A percentile compares a stretch with the other conserved stretches of the same genome.
These are phyloP conservation scores for Rosa lucieae DNA, from an alignment of 306 rosid species.

Conservation along the genomic window DNA sequence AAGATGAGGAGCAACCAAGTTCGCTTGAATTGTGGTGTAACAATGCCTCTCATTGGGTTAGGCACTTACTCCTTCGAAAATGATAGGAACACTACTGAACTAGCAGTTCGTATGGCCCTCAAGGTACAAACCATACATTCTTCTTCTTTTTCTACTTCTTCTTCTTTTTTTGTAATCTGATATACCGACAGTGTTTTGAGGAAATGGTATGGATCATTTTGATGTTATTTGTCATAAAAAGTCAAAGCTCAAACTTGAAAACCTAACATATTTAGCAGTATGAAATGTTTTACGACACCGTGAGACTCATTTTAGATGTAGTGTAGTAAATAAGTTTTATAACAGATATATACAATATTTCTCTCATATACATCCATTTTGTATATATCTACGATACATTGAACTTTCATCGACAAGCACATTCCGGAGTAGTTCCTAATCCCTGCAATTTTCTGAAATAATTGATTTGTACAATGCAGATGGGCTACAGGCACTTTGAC, in stretches of 20 bases:
- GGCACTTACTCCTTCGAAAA: conserved; percentile 79
- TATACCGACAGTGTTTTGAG: neutral
- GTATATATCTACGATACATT: neutral
- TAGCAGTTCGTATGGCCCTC: conserved; percentile 73
- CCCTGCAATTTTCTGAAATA: neutral
- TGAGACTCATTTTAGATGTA: neutral
- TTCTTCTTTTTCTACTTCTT: neutral
- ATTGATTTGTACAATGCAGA: conserved; percentile 36
- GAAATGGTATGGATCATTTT: too few species aligned
- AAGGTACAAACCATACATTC: conserved; percentile 42
- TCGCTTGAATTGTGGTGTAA: conserved; percentile 65
- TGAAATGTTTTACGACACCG: neutral
- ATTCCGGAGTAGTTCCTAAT: neutral
- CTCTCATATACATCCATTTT: neutral
- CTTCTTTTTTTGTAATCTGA: neutral
- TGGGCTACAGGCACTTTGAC: conserved; percentile 92
- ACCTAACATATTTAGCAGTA: neutral
- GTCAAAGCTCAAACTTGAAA: too few species aligned
- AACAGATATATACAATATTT: neutral
- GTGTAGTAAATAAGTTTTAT: neutral
- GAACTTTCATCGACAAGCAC: neutral
- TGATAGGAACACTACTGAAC: conserved; percentile 53
- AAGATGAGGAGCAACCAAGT: conserved; percentile 57
- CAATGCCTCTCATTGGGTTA: conserved; percentile 78
- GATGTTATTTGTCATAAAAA: too few species aligned